phyloP scores from a whole-genome alignment of 2,329 filamentous ascomycete species.

The Botrytis elliptica region DNA sequence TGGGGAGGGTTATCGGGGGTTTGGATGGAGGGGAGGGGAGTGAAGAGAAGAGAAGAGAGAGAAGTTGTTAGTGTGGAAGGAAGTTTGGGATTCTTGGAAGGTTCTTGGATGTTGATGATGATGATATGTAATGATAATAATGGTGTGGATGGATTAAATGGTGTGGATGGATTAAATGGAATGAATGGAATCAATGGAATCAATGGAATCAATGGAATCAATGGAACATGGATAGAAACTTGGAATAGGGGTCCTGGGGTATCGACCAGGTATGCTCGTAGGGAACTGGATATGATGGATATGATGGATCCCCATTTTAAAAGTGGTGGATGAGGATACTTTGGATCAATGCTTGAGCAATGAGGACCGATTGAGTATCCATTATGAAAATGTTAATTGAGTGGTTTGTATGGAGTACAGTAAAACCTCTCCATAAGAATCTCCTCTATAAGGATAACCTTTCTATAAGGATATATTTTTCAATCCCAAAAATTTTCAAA shows the following conservation, averaged over 20 bases:
- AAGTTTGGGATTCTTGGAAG: background rate
- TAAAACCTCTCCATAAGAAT: too few relatives aligned
- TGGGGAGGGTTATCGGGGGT: background rate
- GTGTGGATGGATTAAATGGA: background rate
- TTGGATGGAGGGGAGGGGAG: background rate
- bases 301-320: background rate
- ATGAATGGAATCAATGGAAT: background rate
- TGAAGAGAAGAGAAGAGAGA: background rate
- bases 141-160: too few relatives aligned
- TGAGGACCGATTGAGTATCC: background rate
- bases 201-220: background rate
- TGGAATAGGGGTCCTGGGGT: constrained; percentile 6
- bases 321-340: background rate
- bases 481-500: too few relatives aligned
- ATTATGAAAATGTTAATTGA: background rate
- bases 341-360: background rate
- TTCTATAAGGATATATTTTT: too few relatives aligned
- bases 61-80: background rate
- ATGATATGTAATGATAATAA: too few relatives aligned
- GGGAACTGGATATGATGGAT: background rate
- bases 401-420: background rate
- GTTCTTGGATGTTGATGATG: background rate
- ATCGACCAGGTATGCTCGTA: background rate
- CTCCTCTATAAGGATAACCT: too few relatives aligned
- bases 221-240: background rate